Conservation (phyloP, 1,139 yeast genomes). For the Insectozyma bohioensis region DNA sequence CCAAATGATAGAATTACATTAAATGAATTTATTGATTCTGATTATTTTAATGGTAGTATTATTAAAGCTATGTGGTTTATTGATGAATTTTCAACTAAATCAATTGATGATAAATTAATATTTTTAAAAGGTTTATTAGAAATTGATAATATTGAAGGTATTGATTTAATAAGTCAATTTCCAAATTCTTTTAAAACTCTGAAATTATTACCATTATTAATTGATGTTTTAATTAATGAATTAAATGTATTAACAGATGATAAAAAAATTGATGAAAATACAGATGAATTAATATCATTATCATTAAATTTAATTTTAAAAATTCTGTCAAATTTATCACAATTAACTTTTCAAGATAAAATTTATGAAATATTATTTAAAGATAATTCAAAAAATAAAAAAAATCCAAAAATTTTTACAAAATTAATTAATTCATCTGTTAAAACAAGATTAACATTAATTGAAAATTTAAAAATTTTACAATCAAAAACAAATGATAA, state of each 20-base stretch:
- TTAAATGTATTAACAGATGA: constrained; percentile 22
- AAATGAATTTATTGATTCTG: constrained; percentile 53
- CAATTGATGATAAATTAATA: constrained; percentile 62
- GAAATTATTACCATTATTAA: constrained; percentile 72
- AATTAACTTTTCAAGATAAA: constrained; percentile 73
- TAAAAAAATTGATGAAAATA: constrained; percentile 18
- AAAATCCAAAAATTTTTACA: constrained; percentile 38
- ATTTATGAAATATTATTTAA: constrained; percentile 43
- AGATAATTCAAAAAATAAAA: constrained; percentile 30
- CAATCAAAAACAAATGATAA: constrained; percentile 52
- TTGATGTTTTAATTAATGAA: constrained; percentile 43
- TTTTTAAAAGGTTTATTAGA: constrained; percentile 66
- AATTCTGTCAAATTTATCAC: constrained; percentile 70
- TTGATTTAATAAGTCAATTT: constrained; percentile 58
- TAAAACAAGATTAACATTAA: constrained; percentile 39
- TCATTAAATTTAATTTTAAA: constrained; percentile 58
- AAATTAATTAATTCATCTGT: constrained; percentile 41
- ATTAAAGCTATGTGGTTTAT: constrained; percentile 79
- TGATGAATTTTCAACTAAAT: constrained; percentile 81
- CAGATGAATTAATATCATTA: constrained; percentile 46
- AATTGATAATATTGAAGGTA: constrained; percentile 14
- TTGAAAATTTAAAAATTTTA: constrained; percentile 56
- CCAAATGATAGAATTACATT: constrained; percentile 46
- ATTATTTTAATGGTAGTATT: constrained; percentile 73
- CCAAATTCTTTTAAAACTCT: constrained; percentile 69